These are phyloP conservation scores for Amanita polypyramis DNA, from an alignment of 768 basidiomycete species.

Conservation along the genomic window DNA sequence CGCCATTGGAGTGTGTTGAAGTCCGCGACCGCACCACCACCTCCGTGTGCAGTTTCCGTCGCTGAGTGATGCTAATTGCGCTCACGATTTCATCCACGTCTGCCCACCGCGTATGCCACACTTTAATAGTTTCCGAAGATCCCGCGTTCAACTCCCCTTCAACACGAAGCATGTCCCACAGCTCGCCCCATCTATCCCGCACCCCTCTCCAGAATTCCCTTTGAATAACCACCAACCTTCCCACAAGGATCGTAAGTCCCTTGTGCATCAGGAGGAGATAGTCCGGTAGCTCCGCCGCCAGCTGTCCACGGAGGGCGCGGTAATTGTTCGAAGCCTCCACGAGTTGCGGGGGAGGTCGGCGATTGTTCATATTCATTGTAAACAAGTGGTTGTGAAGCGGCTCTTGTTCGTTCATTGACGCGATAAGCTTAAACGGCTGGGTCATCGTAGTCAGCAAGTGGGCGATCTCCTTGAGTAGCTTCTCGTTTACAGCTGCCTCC, in stretches of 20 bases:
- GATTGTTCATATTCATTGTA: slow-evolving; percentile 54
- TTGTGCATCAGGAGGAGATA: slow-evolving; percentile 48
- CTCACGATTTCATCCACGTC: slow-evolving; percentile 47
- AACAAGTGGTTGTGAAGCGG: slow-evolving; percentile 64
- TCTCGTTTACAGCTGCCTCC: slow-evolving; percentile 40
- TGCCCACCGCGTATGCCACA: slow-evolving; percentile 62
- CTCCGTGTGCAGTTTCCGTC: slow-evolving; percentile 7
- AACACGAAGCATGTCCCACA: slow-evolving; percentile 77
- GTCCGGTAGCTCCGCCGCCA: slow-evolving; percentile 59
- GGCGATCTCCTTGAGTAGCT: slow-evolving; percentile 47
- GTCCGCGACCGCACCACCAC: slow-evolving; percentile 1
- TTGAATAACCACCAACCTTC: slow-evolving; percentile 47
- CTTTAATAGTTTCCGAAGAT: slow-evolving; percentile 54
- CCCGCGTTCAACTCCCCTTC: slow-evolving; percentile 63
- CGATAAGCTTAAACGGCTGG: slow-evolving; percentile 54
- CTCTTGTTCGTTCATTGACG: slow-evolving; percentile 63
- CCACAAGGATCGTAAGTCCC: slow-evolving; percentile 45
- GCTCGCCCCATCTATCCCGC: slow-evolving; percentile 57
- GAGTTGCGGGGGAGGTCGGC: slow-evolving; percentile 56
- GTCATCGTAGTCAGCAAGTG: slow-evolving; percentile 48
- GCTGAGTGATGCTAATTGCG: slow-evolving; percentile 5
- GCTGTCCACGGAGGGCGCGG: slow-evolving; percentile 63
- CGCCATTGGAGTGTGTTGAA: slow-evolving; percentile 11
- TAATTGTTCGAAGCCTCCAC: slow-evolving; percentile 70
- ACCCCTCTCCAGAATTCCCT: slow-evolving; percentile 49